phyloP scores from a whole-genome alignment of 371 early-diverging fungal genomes.

The Mucor lusitanicus region DNA sequence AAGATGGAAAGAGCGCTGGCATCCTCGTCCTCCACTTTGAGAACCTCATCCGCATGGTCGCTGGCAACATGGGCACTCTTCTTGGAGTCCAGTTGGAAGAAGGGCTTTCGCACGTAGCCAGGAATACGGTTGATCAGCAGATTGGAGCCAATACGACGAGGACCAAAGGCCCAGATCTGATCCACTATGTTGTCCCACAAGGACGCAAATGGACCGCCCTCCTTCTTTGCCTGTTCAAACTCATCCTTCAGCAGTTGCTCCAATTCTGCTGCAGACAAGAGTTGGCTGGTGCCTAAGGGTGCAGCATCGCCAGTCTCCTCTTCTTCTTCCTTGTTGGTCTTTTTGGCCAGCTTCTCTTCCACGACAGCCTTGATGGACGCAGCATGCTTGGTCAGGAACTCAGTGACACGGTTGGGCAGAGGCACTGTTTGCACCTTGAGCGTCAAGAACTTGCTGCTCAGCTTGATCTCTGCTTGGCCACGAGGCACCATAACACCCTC shows the following conservation, averaged over 20 bases:
- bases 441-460: constrained; percentile 69
- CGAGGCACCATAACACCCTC: constrained; percentile 54
- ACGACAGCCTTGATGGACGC: constrained; percentile 66
- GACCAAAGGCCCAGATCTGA: constrained; percentile 78
- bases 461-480: constrained; percentile 60
- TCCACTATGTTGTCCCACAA: constrained; percentile 55
- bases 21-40: constrained; percentile 33
- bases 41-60: constrained; percentile 39
- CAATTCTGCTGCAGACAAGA: constrained; percentile 35
- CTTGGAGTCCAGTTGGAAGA: constrained; percentile 35
- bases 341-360: constrained; percentile 44
- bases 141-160: constrained; percentile 88
- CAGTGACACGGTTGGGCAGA: constrained; percentile 70
- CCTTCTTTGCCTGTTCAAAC: constrained; percentile 49
- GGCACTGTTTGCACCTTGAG: constrained; percentile 81
- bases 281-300: constrained; percentile 9
- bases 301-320: constrained; percentile 21
- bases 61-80: constrained; percentile 16
- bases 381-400: constrained; percentile 63
- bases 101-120: constrained; percentile 56
- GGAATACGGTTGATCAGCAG: constrained; percentile 75
- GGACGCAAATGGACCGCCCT: constrained; percentile 44
- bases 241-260: constrained; percentile 40
- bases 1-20: constrained; percentile 41
- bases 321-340: constrained; percentile 18